Base-by-base conservation (phyloP, 1,139 yeast species). In the Wickerhamomyces sp. region DNA sequence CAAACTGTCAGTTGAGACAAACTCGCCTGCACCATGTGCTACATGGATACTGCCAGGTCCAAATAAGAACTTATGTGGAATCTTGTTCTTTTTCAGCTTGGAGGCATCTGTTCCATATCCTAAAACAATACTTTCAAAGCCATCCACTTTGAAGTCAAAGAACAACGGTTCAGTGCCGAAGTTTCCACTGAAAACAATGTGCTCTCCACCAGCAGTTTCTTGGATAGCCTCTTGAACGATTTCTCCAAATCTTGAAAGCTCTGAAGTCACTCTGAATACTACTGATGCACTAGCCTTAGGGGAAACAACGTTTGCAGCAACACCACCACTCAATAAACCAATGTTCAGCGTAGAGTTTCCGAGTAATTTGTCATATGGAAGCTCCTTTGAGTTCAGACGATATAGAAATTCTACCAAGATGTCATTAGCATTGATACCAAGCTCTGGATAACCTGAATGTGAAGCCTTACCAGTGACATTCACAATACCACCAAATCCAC, bases 31-130 rank as follows among this genome's bases (percentile, higher is more conserved):
- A 3, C 78, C 72, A 54, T 80, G 88, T 1, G 87, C 87, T 16
- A 76, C 81, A 33, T 67, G 69, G 42, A 81, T 80, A 5, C 76
- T 60, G 1, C 88, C 88, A 1, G 88, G 85, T 0, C 89, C 88
- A 50, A 78, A 81, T 28, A 81, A 61, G 48, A 74, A 78, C 44
- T 77, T 60, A 39, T 60, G 65, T 35, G 58, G 51, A 6, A 61
- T 57, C 18, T 63, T 53, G n/a, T 61, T 61, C 9, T 61, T 61
- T 3, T 54, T 45, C 39, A 78, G 57, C 42, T 73, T 67, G 3
- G 84, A 83, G 33, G 80, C 68, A 51, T 81, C 88, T 0, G 88
- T 81, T 9, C 76, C 70, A 52, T 78, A 81, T 1, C 81, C 75
- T 42, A 76, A 68, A 13, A 68, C 62, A 33, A 75, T 68, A 4